Conservation (phyloP, 2,329 filamentous ascomycete species). For the Fusarium sambucinum region DNA sequence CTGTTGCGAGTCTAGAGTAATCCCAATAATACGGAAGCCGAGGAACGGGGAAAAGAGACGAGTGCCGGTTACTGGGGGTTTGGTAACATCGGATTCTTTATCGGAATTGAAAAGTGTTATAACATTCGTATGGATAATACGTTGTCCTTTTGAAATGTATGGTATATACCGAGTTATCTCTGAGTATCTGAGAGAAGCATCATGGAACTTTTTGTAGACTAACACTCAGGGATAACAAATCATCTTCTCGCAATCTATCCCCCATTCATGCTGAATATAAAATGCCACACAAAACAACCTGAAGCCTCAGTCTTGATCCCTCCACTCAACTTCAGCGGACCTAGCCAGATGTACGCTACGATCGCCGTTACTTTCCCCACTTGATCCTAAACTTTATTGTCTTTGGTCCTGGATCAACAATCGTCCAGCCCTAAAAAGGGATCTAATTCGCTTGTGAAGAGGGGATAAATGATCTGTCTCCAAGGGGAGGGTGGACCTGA, state of each 20-base stretch:
- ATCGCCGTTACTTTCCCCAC: not conserved
- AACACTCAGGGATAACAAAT: not conserved
- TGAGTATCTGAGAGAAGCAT: not conserved
- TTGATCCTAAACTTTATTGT: not conserved
- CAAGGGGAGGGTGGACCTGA: conserved; percentile 1
- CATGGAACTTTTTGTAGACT: not conserved
- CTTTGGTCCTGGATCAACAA: not conserved
- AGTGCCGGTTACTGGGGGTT: not conserved
- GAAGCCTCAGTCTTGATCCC: conserved; percentile 3
- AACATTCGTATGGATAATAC: not conserved
- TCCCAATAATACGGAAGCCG: conserved; percentile 3
- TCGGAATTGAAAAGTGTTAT: not conserved
- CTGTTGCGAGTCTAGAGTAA: not conserved
- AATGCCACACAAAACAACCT: not conserved
- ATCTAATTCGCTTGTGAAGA: not conserved
- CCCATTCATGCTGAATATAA: not conserved
- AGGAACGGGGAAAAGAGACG: not conserved
- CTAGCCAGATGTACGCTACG: conserved; percentile 6
- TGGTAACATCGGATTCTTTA: not conserved
- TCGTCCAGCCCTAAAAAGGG: not conserved
- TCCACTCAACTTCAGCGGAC: not conserved
- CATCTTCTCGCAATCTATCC: not conserved
- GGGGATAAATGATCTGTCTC: not conserved
- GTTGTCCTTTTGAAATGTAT: not conserved
- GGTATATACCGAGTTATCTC: not conserved